Conservation (phyloP, 2,329 filamentous ascomycete genomes). For the Aspergillus costaricaensis region DNA sequence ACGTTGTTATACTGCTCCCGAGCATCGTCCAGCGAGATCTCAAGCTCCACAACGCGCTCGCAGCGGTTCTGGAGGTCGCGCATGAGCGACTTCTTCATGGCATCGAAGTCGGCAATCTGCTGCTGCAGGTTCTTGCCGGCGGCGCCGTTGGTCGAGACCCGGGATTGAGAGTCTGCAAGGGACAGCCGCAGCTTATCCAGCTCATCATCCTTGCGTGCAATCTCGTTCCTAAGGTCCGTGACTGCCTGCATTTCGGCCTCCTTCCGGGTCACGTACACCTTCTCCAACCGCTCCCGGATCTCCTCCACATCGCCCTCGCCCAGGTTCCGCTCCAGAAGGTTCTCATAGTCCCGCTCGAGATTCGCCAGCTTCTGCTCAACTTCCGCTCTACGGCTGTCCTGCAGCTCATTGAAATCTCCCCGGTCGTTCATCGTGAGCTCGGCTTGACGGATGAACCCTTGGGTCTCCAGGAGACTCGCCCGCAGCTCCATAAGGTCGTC, state of each 20-base stretch:
- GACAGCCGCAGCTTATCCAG: constrained; percentile 77
- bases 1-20: constrained; percentile 99
- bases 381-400: constrained; percentile 66
- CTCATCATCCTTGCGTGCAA: constrained; percentile 76
- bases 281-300: constrained; percentile 75
- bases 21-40: constrained; percentile 96
- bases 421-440: constrained; percentile 80
- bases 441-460: constrained; percentile 88
- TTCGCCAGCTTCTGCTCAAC: constrained; percentile 74
- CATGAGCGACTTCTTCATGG: constrained; percentile 99
- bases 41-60: constrained; percentile 95
- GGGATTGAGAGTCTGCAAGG: constrained; percentile 67
- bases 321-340: constrained; percentile 76
- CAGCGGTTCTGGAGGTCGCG: constrained; percentile 97
- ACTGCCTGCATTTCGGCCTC: constrained; percentile 72
- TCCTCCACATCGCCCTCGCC: constrained; percentile 78
- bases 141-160: constrained; percentile 60
- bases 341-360: constrained; percentile 81
- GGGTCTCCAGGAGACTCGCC: constrained; percentile 79
- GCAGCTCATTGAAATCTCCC: constrained; percentile 63
- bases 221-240: constrained; percentile 74
- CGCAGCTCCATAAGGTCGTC: constrained; percentile 79
- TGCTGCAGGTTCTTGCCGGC: constrained; percentile 84
- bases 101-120: constrained; percentile 97
- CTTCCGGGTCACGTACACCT: constrained; percentile 74